Evolutionary conservation across 148 eudicot genomes (phyloP).

Genomic region (Spergularia bocconei): DNA sequence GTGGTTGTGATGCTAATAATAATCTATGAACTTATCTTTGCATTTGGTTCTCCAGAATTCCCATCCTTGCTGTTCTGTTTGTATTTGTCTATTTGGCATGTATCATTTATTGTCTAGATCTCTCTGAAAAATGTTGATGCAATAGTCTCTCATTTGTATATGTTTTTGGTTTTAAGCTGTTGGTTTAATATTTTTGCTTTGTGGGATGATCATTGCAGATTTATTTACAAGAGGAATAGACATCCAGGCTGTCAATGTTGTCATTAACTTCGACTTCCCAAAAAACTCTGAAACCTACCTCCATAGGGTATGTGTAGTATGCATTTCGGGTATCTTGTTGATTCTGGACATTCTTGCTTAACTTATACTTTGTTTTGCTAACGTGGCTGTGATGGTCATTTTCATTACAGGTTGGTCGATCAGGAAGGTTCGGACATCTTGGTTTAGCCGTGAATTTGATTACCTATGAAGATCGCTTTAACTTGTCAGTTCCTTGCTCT

Average conservation of each 20-base stretch:
- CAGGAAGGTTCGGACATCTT: conserved; percentile 92
- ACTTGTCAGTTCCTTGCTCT: conserved; percentile 52
- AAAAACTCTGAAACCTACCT: conserved; percentile 85
- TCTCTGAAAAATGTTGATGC: neutral
- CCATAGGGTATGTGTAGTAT: conserved; percentile 62
- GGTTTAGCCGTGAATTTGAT: conserved; percentile 91
- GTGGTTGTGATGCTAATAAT: neutral
- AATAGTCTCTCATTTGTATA: neutral
- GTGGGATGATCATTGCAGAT: conserved; percentile 41
- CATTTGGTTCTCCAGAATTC: too few species aligned
- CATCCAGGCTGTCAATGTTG: conserved; percentile 92
- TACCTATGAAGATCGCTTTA: conserved; percentile 86
- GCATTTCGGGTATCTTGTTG: conserved; percentile 1
- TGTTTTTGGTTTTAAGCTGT: neutral
- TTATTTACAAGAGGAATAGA: conserved; percentile 91
- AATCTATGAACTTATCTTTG: too few species aligned
- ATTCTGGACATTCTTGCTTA: neutral
- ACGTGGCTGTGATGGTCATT: neutral
- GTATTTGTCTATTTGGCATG: neutral
- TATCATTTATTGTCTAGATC: neutral
- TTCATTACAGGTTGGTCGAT: conserved; percentile 72
- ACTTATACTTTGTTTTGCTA: neutral
- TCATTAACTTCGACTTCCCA: conserved; percentile 86
- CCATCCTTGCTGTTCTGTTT: neutral
- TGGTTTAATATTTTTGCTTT: neutral